Evolutionary conservation across 345 rosid genomes (phyloP).

Genomic region (Tarenaya hassleriana): DNA sequence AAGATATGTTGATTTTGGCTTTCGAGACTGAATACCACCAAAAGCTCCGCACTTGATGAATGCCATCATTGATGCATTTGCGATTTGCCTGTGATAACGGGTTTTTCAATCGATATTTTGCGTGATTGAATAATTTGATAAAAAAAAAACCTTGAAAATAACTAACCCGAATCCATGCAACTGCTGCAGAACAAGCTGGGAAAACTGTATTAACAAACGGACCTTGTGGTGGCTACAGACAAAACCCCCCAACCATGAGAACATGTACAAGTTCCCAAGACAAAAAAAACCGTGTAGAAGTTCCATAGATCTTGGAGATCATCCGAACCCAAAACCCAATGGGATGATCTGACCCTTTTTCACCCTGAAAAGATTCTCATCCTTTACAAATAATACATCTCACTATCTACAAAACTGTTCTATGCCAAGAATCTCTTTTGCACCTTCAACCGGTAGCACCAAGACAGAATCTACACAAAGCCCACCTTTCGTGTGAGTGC

Average conservation of each 20-base stretch:
- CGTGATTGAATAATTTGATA: no score
- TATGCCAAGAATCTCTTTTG: constrained; percentile 27
- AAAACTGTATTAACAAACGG: constrained; percentile 17
- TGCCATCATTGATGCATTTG: no score
- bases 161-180: no score
- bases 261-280: constrained; percentile 20
- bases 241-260: constrained; percentile 18
- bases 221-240: constrained; percentile 18
- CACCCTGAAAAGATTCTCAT: constrained; percentile 16
- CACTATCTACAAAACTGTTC: constrained; percentile 22
- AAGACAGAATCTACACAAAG: constrained; percentile 64
- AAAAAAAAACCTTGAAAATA: no score
- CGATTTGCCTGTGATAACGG: no score
- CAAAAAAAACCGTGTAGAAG: no score
- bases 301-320: constrained; percentile 5
- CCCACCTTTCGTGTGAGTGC: constrained; percentile 98
- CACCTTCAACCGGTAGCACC: constrained; percentile 45
- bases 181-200: not conserved
- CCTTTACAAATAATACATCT: constrained; percentile 20
- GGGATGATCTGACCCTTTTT: not conserved
- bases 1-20: not conserved
- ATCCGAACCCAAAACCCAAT: constrained; percentile 7
- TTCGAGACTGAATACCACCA: no score
- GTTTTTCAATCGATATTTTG: no score
- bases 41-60: no score